Evolutionary conservation across 2,329 filamentous ascomycete genomes (phyloP), one percentile per base, ranked within the genome.

Genomic region (Talaromyces sp.): DNA sequence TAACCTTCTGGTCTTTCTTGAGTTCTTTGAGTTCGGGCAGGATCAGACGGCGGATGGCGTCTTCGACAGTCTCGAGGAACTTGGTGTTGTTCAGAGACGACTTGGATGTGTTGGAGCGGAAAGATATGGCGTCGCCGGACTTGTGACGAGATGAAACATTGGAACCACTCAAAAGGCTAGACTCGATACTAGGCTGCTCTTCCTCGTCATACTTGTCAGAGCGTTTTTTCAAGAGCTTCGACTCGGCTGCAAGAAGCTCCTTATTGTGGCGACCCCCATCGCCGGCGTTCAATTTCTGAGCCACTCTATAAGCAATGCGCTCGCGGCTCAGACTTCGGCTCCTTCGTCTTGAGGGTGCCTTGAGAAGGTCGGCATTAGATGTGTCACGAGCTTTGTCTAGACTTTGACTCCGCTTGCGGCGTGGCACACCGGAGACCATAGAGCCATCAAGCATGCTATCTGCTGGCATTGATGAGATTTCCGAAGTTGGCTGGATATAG

Each of bases 71-170:
- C 72, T 95, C 91, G 2, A 97, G 84, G 1, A 97, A 81, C 74
- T 92, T 95, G 0, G 93, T 93, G 72, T 97, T 97, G 79, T 96
- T 96, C 75, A 96, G 91, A 0, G 91, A 94, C 3, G 92, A 91
- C 66, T 85, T 85, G 19, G 85, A 86, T 10, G 64, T 66, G 41
- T 84, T 84, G 35, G 86, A 88, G 43, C 82, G 82, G 68, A 85
- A 84, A 9, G 88, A 90, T 67, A 85, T 83, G 62, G 83, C 79
- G 70, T 87, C 84, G 17, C 80, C 82, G 47, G 85, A 86, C 67
- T 81, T 82, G 41, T 83, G 82, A 69, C 85, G 85, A 11, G 80
- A 75, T 66, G 80, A 82, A 63, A 86, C 73, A 68, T 84, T 83
- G 50, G 85, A 88, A 52, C 77, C 76, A 64, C 85, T 89, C 49